Percentiles rank a stretch among this genome's conserved stretches.
phyloP scores from a whole-genome alignment of 2,329 filamentous ascomycete genomes.

The Blastomyces emzantsi region DNA sequence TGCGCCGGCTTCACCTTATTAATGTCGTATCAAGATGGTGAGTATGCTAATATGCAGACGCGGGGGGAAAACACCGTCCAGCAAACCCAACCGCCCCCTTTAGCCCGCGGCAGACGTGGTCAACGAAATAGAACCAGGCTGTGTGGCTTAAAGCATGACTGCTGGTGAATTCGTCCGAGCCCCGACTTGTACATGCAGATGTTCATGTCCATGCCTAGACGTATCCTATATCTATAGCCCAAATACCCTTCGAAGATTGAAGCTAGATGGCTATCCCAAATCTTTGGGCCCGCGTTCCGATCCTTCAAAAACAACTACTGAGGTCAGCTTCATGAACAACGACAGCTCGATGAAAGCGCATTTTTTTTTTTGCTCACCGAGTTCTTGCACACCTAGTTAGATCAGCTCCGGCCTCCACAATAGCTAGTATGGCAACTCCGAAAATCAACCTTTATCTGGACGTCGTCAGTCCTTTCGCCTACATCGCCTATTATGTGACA shows the following conservation, averaged over 20 bases:
- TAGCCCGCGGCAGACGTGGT: background rate
- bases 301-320: background rate
- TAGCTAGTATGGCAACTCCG: constrained; percentile 36
- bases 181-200: background rate
- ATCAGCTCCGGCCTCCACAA: background rate
- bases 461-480: constrained; percentile 52
- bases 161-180: background rate
- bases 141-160: background rate
- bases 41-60: background rate
- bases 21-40: background rate
- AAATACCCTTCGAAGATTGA: background rate
- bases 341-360: background rate
- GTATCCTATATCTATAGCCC: too few species aligned
- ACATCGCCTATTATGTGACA: constrained; percentile 49
- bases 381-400: background rate
- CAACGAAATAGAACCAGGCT: background rate
- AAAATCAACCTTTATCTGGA: constrained; percentile 52
- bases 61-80: background rate
- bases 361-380: background rate
- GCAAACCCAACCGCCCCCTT: background rate
- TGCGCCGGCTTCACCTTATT: background rate
- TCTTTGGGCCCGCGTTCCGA: background rate
- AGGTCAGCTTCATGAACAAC: background rate
- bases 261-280: background rate
- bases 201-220: too few species aligned